phyloP scores from a whole-genome alignment of 345 rosid species.

The Dipteronia sinensis region DNA sequence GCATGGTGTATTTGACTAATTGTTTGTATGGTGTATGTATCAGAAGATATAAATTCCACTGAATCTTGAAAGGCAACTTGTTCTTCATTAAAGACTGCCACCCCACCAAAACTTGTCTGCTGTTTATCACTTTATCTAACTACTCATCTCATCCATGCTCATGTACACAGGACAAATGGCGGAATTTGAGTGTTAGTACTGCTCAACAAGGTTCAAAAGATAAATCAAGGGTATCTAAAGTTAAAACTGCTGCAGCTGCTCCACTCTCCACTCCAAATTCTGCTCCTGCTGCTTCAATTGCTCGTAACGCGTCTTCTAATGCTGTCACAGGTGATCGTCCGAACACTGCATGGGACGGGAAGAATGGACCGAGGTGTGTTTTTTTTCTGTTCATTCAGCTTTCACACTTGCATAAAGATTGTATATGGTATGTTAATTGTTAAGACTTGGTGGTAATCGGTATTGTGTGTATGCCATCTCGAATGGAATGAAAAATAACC shows the following conservation, averaged over 20 bases:
- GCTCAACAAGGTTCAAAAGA: constrained; percentile 60
- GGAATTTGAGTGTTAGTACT: constrained; percentile 66
- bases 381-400: constrained; percentile 10
- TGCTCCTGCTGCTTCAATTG: constrained; percentile 38
- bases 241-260: constrained; percentile 28
- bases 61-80: too few relatives aligned
- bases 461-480: not conserved
- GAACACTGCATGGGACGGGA: constrained; percentile 36
- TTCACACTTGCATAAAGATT: not conserved
- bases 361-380: constrained; percentile 38
- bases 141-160: constrained; percentile 17
- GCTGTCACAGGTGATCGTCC: constrained; percentile 30
- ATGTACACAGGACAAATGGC: constrained; percentile 74
- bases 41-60: too few relatives aligned
- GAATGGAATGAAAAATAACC: not conserved
- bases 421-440: not conserved
- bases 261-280: constrained; percentile 27
- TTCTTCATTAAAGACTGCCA: too few relatives aligned
- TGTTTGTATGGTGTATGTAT: too few relatives aligned
- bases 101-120: not conserved
- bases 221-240: constrained; percentile 48
- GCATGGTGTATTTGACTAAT: too few relatives aligned
- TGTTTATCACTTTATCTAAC: not conserved
- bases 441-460: not conserved
- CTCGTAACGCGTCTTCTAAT: constrained; percentile 37